These are phyloP conservation scores for Pontederia crassipes DNA, from an alignment of 176 grass and related monocot genomes.

Conservation along the genomic window DNA sequence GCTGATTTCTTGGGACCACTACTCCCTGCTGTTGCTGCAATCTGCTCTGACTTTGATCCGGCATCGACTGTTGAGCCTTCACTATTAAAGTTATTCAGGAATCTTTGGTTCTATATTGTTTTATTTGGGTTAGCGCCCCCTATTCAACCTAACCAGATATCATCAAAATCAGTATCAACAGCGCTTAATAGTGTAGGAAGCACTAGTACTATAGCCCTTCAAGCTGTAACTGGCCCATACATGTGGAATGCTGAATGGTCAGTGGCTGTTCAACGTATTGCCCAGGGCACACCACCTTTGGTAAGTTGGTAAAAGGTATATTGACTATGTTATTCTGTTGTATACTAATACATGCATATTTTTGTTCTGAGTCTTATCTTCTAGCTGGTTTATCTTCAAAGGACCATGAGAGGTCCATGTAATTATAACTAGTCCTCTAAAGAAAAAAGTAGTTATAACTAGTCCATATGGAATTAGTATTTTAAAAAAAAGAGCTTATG, in stretches of 20 bases:
- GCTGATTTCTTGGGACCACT: slow-evolving; percentile 94
- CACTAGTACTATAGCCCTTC: slow-evolving; percentile 53
- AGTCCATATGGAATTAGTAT: too few species aligned
- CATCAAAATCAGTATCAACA: slow-evolving; percentile 67
- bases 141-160: slow-evolving; percentile 63
- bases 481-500: too few species aligned
- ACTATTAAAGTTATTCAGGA: slow-evolving; percentile 86
- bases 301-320: slow-evolving; percentile 30
- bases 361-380: too few species aligned
- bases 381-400: too few species aligned
- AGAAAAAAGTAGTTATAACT: too few species aligned
- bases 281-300: slow-evolving; percentile 86
- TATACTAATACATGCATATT: too few species aligned
- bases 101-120: slow-evolving; percentile 99
- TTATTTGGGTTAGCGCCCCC: slow-evolving; percentile 94
- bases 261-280: slow-evolving; percentile 75
- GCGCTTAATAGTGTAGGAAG: slow-evolving; percentile 50
- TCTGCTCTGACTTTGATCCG: slow-evolving; percentile 98
- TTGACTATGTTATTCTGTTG: too few species aligned
- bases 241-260: slow-evolving; percentile 87
- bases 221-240: slow-evolving; percentile 95
- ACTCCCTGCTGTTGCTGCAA: slow-evolving; percentile 92
- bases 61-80: slow-evolving; percentile 80
- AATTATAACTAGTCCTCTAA: too few species aligned
- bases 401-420: too few species aligned